Evolutionary conservation across 75 land plant species (phyloP).

Genomic region (Cryptomeria japonica): DNA sequence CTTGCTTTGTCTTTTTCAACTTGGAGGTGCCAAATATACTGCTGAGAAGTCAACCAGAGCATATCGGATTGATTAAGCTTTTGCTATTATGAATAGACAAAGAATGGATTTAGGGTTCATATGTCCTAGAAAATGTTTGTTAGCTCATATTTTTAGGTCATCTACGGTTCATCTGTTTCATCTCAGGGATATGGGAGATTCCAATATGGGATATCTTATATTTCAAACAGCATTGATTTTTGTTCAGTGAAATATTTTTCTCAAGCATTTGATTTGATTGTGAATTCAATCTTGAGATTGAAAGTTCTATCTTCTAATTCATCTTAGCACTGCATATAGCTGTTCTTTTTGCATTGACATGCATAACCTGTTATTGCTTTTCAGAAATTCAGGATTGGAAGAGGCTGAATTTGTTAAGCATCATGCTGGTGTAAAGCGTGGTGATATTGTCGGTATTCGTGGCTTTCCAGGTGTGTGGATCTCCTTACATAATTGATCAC

Average conservation of each 20-base stretch:
- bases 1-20: too few relatives aligned
- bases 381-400: slow-evolving; percentile 57
- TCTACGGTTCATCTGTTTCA: too few relatives aligned
- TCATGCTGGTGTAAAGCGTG: slow-evolving; percentile 78
- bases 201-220: background rate
- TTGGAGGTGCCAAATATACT: too few relatives aligned
- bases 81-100: too few relatives aligned
- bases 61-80: too few relatives aligned
- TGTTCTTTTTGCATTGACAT: background rate
- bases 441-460: slow-evolving; percentile 82
- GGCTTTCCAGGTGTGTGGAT: slow-evolving; percentile 83
- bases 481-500: background rate
- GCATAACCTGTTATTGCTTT: background rate
- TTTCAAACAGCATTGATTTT: background rate
- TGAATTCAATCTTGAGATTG: background rate
- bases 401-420: slow-evolving; percentile 61
- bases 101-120: too few relatives aligned
- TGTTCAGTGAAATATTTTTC: background rate
- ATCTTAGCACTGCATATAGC: background rate
- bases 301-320: background rate
- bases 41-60: too few relatives aligned
- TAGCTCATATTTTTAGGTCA: too few relatives aligned
- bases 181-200: too few relatives aligned
- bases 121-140: too few relatives aligned
- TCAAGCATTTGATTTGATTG: background rate